These are phyloP conservation scores for Vanderwaltozyma tropicalis DNA, from an alignment of 805 yeast species.

Conservation along the genomic window DNA sequence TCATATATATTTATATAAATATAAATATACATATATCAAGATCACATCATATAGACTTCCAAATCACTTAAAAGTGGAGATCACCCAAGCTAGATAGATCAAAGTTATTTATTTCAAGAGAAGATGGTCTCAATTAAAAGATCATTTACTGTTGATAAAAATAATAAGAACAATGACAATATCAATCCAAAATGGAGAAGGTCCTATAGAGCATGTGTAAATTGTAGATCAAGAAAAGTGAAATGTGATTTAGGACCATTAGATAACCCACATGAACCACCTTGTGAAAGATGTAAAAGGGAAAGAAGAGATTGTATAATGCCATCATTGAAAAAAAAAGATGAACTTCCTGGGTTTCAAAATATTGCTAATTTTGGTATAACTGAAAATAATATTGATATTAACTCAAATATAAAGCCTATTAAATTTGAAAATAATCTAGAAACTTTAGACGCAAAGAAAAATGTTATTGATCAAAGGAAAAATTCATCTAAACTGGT, in stretches of 20 bases:
- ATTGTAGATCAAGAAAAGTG: slow-evolving; percentile 75
- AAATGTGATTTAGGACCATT: slow-evolving; percentile 78
- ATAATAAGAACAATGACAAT: too few relatives aligned
- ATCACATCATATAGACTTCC: too few relatives aligned
- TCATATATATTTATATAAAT: too few relatives aligned
- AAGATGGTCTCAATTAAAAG: background rate
- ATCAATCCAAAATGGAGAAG: slow-evolving; percentile 40
- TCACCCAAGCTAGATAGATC: too few relatives aligned
- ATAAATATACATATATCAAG: too few relatives aligned
- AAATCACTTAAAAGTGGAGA: too few relatives aligned
- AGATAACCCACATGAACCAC: slow-evolving; percentile 63
- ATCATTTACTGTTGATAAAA: background rate
- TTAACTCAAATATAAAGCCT: too few relatives aligned
- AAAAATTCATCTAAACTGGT: background rate
- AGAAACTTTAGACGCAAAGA: too few relatives aligned
- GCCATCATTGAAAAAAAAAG: background rate
- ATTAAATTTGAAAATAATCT: too few relatives aligned
- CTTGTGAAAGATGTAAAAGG: slow-evolving; percentile 76
- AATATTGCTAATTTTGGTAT: too few relatives aligned
- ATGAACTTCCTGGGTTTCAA: background rate
- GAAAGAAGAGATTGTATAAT: slow-evolving; percentile 76
- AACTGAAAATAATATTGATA: too few relatives aligned
- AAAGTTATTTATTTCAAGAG: background rate
- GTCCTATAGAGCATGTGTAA: slow-evolving; percentile 73
- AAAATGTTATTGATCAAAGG: too few relatives aligned